Base-by-base conservation (phyloP, 148 eudicot species). In the Rhododendron williamsianum region DNA sequence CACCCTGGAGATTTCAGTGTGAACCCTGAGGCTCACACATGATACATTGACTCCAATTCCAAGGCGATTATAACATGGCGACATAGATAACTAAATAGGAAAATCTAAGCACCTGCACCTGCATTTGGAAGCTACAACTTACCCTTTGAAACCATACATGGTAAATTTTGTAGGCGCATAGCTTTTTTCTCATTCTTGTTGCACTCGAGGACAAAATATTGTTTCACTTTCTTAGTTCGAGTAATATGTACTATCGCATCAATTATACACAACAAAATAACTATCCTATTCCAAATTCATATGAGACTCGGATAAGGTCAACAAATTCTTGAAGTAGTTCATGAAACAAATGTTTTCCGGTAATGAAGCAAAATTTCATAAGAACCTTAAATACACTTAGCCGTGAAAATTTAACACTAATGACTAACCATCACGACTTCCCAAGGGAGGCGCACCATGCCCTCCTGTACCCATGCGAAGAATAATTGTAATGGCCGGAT, bases 401-500 rank as follows among this genome's bases (percentile, higher is more conserved):
- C 41, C 9, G 56, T 36, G 27, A 2, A 74, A 82, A 49, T 13
- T 23, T 78, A 83, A 48, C 73, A 88, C 94, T 35, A 27, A 73
- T 36, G 69, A 65, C 71, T 92, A 80, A 95, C 99, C 99, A 88
- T 95, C 99, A 85, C 93, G 93, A 87, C 94, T 95, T 87, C 97
- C 97, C 88, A 96, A 88, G 86, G 99, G 99, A 56, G 99, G 99
- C 74, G 93, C 99, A 87, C 99, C 99, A 90, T 93, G 94, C 71
- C 99, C 99, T 60, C 98, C 99, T 84, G 99, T 97, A 90, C 99
- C 99, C 90, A 90, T 91, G 79, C 97, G 94, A 85, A 96, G 96
- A 83, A 96, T 87, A 72, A 96, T 94, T 51, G 99, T 96, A 78
- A 96, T 89, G 80, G 98, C 93, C 52, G 99, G 99, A 92, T 96